A percentile compares a stretch with the other conserved stretches of the same genome.
phyloP scores from a whole-genome alignment of 164 flowering plant species.

The Magnolia officinalis region DNA sequence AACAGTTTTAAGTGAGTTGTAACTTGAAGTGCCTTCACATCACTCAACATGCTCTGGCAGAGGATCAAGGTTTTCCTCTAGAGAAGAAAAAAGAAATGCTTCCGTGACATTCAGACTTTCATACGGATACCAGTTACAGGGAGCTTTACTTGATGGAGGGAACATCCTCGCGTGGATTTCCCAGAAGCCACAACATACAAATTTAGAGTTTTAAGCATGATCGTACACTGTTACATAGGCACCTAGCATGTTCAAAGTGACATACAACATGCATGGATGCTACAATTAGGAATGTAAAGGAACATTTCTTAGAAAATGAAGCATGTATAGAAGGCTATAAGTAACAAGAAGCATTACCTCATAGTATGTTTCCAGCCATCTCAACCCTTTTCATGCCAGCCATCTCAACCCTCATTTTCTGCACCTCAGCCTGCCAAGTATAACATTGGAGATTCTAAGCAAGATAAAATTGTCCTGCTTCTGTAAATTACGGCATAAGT shows the following conservation, averaged over 20 bases:
- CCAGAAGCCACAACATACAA: too few relatives aligned
- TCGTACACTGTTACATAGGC: too few relatives aligned
- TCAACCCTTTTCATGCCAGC: conserved; percentile 52
- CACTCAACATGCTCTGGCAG: too few relatives aligned
- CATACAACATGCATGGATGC: background rate
- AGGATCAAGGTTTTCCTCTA: too few relatives aligned
- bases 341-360: conserved; percentile 38
- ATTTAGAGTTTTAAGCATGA: too few relatives aligned
- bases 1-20: conserved; percentile 28
- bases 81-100: too few relatives aligned
- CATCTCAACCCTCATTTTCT: conserved; percentile 41
- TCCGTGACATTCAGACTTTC: too few relatives aligned
- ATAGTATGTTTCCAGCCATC: conserved; percentile 86
- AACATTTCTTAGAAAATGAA: background rate
- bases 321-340: background rate
- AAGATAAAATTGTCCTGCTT: background rate
- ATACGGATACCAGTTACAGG: too few relatives aligned
- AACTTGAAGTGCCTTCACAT: conserved; percentile 9
- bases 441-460: conserved; percentile 4
- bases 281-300: background rate
- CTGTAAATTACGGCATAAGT: background rate
- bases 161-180: too few relatives aligned
- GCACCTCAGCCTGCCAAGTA: conserved; percentile 74
- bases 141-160: too few relatives aligned
- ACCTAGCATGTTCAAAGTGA: too few relatives aligned